A percentile compares a stretch with the other conserved stretches of the same genome.
Evolutionary conservation across 768 basidiomycete species (phyloP).

Genomic region (Xanthoconium stramineum): DNA sequence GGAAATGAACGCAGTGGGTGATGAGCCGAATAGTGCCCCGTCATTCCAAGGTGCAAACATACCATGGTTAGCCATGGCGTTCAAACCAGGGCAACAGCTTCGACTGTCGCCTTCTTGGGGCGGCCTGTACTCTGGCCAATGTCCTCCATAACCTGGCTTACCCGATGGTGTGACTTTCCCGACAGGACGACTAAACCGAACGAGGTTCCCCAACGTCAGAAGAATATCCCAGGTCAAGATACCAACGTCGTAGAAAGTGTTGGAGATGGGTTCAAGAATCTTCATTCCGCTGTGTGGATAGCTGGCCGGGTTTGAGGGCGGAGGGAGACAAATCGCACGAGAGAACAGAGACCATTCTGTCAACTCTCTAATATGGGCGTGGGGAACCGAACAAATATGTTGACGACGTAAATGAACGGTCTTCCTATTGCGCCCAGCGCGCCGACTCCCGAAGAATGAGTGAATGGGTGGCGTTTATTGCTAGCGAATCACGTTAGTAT

Average conservation of each 20-base stretch:
- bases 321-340: no score
- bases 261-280: conserved; percentile 1
- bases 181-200: conserved; percentile 29
- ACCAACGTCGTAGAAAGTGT: background rate
- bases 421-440: background rate
- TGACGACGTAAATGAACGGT: background rate
- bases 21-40: background rate
- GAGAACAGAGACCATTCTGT: no score
- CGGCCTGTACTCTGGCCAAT: conserved; percentile 66
- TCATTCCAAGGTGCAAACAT: conserved; percentile 35
- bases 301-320: background rate
- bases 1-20: background rate
- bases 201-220: conserved; percentile 14
- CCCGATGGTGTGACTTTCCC: conserved; percentile 54
- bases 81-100: conserved; percentile 67
- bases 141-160: conserved; percentile 51
- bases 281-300: conserved; percentile 1
- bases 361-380: conserved; percentile 1
- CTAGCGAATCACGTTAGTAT: no score
- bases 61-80: conserved; percentile 84
- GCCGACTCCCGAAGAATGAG: no score
- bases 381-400: background rate
- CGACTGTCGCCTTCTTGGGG: conserved; percentile 64
- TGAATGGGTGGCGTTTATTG: no score
- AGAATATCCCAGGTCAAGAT: conserved; percentile 13